Base-by-base conservation (phyloP, 345 rosid species). In the Reutealis trisperma region DNA sequence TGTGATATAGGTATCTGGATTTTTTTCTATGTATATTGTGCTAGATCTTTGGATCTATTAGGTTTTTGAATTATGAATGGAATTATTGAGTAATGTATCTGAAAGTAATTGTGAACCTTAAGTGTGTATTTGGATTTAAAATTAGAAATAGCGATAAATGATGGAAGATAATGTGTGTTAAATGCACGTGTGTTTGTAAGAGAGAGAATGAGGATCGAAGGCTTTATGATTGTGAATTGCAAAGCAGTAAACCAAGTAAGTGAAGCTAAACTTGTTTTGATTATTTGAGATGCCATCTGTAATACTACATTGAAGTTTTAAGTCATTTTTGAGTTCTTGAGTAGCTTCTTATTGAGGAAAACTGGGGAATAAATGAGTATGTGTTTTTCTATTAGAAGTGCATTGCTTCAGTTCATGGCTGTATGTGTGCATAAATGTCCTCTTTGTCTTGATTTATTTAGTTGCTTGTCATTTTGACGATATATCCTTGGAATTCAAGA, bases 1-100 rank as follows among this genome's bases (percentile, higher is more conserved):
- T 37, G 41, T 16, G 16, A 5, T 22, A 21, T 58, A n/a, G 22
- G 15, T 16, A 8, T n/a, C 6, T 59, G 13, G 16, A 13, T 4
- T 22, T 58, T 10, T 47, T 2, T 27, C 25, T 15, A 6, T 63
- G 22, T 51, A 8, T 44, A 5, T 16, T 9, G 19, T 22, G 51
- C 3, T 72, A 65, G 76, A 78, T 72, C 76, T 52, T 71, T 71
- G 76, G 76, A 71, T 71, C 72, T 72, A 34, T 55, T 49, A 8
- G 60, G 30, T 41, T 60, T 63, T 8, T 27, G 21, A 22, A 59
- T 58, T 67, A 11, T 52, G 44, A 1, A 25, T 52, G 45, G 25
- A 49, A 70, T 51, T 11, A 3, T 15, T 52, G 21, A 15, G 0
- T 34, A 54, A 57, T 54, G 62, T 21, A 11, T 71, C 22, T 21